A percentile compares a stretch with the other conserved stretches of the same genome.
Conservation (phyloP, 768 basidiomycete species). For the Asterophora lycoperdoides region DNA sequence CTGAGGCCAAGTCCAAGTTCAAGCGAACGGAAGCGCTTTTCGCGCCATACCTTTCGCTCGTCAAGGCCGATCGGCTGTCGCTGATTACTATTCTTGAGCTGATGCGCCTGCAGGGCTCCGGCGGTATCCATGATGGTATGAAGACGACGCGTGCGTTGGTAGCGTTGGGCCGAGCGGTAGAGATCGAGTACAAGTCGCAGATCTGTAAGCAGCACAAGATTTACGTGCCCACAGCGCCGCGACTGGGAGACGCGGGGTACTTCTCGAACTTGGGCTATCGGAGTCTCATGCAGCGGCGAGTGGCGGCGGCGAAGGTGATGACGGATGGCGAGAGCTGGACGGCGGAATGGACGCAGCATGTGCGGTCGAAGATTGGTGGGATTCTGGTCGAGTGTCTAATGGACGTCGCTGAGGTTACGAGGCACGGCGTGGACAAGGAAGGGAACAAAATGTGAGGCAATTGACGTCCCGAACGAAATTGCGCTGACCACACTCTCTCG, state of each 20-base stretch:
- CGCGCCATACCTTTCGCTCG: conserved; percentile 69
- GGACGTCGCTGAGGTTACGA: conserved; percentile 73
- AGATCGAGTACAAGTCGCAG: conserved; percentile 86
- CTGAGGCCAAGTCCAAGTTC: conserved; percentile 34
- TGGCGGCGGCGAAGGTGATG: conserved; percentile 62
- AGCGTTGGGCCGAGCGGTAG: conserved; percentile 76
- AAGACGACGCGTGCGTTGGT: conserved; percentile 84
- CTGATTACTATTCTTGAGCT: conserved; percentile 86
- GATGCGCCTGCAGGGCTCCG: conserved; percentile 74
- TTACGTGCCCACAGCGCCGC: conserved; percentile 33
- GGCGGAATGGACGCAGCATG: conserved; percentile 76
- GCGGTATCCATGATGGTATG: conserved; percentile 81
- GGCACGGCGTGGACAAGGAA: conserved; percentile 54
- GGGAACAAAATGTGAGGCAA: conserved; percentile 55
- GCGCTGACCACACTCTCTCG: conserved; percentile 7
- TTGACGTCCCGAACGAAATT: neutral
- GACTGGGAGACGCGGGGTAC: conserved; percentile 34
- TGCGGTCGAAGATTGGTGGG: conserved; percentile 75
- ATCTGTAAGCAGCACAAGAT: conserved; percentile 67
- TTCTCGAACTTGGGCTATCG: conserved; percentile 61
- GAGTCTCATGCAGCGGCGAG: conserved; percentile 57
- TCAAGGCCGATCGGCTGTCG: conserved; percentile 76
- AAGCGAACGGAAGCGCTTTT: conserved; percentile 25
- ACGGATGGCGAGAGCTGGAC: conserved; percentile 68
- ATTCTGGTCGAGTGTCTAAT: conserved; percentile 81